These are phyloP conservation scores for Withania somnifera DNA, from an alignment of 305 asterid genomes.

Conservation along the genomic window DNA sequence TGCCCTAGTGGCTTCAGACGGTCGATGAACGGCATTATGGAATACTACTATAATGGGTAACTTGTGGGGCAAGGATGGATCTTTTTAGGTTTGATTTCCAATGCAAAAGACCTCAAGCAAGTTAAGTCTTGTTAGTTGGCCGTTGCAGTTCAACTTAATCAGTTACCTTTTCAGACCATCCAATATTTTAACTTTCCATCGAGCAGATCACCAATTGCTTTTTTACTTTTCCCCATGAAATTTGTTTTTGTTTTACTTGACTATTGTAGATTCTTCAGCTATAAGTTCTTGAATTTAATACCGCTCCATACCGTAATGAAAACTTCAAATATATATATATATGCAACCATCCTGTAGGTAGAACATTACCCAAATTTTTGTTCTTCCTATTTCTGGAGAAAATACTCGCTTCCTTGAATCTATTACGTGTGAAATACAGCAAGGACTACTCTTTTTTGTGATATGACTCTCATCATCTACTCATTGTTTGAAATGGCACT, in stretches of 20 bases:
- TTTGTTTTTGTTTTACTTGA: background rate
- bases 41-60: background rate
- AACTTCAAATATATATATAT: background rate
- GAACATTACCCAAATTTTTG: background rate
- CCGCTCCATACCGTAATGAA: background rate
- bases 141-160: constrained; percentile 27
- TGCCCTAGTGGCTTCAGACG: background rate
- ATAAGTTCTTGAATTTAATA: constrained; percentile 15
- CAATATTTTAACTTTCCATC: constrained; percentile 17
- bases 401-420: background rate
- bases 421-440: background rate
- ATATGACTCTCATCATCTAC: background rate
- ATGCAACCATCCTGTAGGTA: background rate
- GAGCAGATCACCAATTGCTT: constrained; percentile 38
- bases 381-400: background rate
- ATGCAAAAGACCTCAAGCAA: background rate
- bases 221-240: constrained; percentile 9
- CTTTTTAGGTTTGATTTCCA: constrained; percentile 39
- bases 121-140: constrained; percentile 31
- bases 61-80: constrained; percentile 8
- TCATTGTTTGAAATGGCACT: constrained; percentile 27
- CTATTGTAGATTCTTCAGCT: constrained; percentile 11
- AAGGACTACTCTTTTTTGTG: background rate
- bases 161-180: constrained; percentile 11
- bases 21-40: background rate